These are phyloP conservation scores for Candida buenavistaensis DNA, from an alignment of 1,139 yeast species.

Conservation along the genomic window DNA sequence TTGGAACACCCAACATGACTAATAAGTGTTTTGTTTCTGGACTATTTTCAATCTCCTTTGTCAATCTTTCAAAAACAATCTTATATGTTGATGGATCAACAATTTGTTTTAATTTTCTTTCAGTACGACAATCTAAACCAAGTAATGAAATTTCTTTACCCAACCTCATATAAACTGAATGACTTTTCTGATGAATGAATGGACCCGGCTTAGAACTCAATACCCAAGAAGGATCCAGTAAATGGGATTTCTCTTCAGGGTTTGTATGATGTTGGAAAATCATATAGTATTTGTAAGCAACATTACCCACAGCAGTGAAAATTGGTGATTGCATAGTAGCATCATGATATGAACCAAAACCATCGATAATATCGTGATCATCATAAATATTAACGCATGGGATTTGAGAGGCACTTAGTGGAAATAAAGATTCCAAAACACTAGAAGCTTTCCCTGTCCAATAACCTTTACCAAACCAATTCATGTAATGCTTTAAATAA, in stretches of 20 bases:
- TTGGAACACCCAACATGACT: conserved; percentile 90
- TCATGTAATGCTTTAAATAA: conserved; percentile 71
- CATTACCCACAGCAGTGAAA: conserved; percentile 68
- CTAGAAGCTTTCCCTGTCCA: conserved; percentile 72
- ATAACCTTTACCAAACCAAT: conserved; percentile 88
- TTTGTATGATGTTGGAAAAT: conserved; percentile 84
- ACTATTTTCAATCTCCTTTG: conserved; percentile 48
- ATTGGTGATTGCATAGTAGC: conserved; percentile 70
- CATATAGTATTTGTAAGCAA: conserved; percentile 85
- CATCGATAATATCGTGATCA: conserved; percentile 93
- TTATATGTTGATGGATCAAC: conserved; percentile 58
- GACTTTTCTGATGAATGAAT: conserved; percentile 61
- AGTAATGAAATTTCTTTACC: conserved; percentile 72
- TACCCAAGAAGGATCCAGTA: conserved; percentile 60
- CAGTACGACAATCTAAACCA: conserved; percentile 93
- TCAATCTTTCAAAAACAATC: conserved; percentile 58
- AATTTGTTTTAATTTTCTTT: conserved; percentile 65
- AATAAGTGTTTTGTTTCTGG: conserved; percentile 70
- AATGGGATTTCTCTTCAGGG: conserved; percentile 40
- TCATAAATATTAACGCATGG: conserved; percentile 86
- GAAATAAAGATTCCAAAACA: conserved; percentile 67
- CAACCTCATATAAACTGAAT: conserved; percentile 68
- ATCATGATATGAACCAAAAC: conserved; percentile 85
- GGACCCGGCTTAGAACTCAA: conserved; percentile 57
- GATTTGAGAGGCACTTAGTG: conserved; percentile 75